A percentile compares a stretch with the other conserved stretches of the same genome.
Conservation (phyloP, 352 stramenopile genomes). For the Thraustochytrium sp. region DNA sequence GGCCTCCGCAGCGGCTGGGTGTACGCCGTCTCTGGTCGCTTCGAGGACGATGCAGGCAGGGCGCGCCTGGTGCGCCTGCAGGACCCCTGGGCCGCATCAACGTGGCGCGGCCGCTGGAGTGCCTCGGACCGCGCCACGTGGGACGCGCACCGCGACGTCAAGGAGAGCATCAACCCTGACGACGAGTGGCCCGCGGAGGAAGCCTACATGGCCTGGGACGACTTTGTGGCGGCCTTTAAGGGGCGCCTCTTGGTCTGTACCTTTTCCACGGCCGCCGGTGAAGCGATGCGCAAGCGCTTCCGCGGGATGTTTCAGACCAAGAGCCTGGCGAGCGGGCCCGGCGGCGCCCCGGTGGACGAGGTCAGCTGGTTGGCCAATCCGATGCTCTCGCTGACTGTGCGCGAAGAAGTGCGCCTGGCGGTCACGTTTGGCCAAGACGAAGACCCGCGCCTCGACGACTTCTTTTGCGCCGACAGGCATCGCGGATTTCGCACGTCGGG, state of each 20-base stretch:
- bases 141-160: not conserved
- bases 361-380: slow-evolving; percentile 4
- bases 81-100: not conserved
- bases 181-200: not conserved
- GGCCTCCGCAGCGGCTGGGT: not conserved
- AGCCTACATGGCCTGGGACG: not conserved
- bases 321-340: not conserved
- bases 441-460: slow-evolving; percentile 9
- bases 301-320: not conserved
- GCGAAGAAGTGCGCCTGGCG: not conserved
- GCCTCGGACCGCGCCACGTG: not conserved
- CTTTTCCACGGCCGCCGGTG: not conserved
- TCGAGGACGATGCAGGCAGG: not conserved
- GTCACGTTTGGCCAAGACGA: not conserved
- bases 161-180: not conserved
- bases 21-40: not conserved
- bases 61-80: not conserved
- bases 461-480: not conserved
- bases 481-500: not conserved
- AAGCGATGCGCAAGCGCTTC: not conserved
- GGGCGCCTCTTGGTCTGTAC: not conserved
- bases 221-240: not conserved
- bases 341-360: not conserved
- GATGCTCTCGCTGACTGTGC: not conserved
- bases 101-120: not conserved